Evolutionary conservation across 495 filamentous ascomycete species (phyloP).

Genomic region (Neurospora terricola): DNA sequence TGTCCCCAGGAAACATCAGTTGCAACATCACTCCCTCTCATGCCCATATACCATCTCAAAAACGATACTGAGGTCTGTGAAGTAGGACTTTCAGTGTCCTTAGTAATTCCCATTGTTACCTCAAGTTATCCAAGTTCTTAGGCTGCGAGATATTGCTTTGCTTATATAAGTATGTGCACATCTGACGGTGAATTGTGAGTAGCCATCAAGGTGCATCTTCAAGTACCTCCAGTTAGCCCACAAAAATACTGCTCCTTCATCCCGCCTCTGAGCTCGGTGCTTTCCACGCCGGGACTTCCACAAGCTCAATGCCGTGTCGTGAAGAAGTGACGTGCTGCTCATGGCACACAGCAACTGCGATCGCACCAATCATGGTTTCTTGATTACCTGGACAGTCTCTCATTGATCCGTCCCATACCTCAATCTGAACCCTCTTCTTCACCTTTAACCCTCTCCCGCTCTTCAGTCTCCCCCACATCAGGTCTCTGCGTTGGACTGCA

Average conservation of each 20-base stretch:
- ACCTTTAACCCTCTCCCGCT: neutral
- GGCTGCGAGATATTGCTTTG: too few species aligned
- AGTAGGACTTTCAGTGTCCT: too few species aligned
- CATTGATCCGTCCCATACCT: neutral
- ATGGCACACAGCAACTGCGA: neutral
- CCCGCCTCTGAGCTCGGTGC: too few species aligned
- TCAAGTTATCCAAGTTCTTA: too few species aligned
- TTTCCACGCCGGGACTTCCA: neutral
- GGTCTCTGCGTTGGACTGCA: neutral
- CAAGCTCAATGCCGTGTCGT: neutral
- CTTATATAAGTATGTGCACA: too few species aligned
- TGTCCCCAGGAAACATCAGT: neutral
- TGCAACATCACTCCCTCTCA: neutral
- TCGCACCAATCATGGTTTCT: neutral
- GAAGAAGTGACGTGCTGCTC: neutral
- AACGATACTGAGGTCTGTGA: too few species aligned
- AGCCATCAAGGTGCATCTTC: too few species aligned
- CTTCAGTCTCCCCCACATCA: neutral
- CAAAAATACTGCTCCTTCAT: too few species aligned
- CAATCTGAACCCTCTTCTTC: neutral
- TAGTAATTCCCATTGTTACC: too few species aligned
- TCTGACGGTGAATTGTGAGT: too few species aligned
- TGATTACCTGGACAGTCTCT: neutral
- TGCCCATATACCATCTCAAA: too few species aligned
- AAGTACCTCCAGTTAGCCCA: too few species aligned